Conservation (phyloP, 2,329 filamentous ascomycete genomes). For the Lecanicillium sp. region DNA sequence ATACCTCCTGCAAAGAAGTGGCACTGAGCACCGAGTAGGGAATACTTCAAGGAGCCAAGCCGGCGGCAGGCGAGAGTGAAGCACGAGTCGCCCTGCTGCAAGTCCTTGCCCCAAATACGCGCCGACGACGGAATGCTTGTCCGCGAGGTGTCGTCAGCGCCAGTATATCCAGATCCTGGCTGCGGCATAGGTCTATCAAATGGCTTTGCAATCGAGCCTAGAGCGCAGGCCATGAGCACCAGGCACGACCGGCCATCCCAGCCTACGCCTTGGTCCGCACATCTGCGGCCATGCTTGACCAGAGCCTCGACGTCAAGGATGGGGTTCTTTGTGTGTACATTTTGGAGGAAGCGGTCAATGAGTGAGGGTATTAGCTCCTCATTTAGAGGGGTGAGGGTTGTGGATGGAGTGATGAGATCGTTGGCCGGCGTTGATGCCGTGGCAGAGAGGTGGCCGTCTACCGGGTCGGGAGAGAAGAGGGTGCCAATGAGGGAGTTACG, state of each 20-base stretch:
- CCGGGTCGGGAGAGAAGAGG: conserved; percentile 9
- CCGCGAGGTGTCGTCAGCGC: not conserved
- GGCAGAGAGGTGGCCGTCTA: conserved; percentile 3
- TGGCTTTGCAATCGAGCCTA: conserved; percentile 14
- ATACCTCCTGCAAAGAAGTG: conserved; percentile 26
- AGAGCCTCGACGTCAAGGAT: conserved; percentile 15
- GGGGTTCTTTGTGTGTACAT: conserved; percentile 19
- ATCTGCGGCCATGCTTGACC: conserved; percentile 13
- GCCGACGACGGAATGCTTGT: conserved; percentile 4
- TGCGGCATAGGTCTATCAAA: conserved; percentile 9
- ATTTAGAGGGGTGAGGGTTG: conserved; percentile 10
- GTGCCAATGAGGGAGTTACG: conserved; percentile 11
- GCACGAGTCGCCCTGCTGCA: conserved; percentile 15
- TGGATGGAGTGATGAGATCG: conserved; percentile 5
- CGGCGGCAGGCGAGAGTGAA: conserved; percentile 18
- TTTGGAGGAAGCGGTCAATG: conserved; percentile 16
- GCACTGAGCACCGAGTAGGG: conserved; percentile 26
- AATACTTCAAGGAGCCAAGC: conserved; percentile 16
- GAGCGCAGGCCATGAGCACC: conserved; percentile 16
- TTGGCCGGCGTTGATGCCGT: conserved; percentile 1
- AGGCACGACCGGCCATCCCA: conserved; percentile 18
- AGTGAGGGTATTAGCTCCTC: conserved; percentile 16
- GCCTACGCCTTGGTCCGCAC: conserved; percentile 15
- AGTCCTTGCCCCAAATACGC: conserved; percentile 8
- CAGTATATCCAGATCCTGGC: not conserved